A percentile compares a stretch with the other conserved stretches of the same genome.
Conservation (phyloP, 176 grass and related monocot species). For the Bromus sterilis region DNA sequence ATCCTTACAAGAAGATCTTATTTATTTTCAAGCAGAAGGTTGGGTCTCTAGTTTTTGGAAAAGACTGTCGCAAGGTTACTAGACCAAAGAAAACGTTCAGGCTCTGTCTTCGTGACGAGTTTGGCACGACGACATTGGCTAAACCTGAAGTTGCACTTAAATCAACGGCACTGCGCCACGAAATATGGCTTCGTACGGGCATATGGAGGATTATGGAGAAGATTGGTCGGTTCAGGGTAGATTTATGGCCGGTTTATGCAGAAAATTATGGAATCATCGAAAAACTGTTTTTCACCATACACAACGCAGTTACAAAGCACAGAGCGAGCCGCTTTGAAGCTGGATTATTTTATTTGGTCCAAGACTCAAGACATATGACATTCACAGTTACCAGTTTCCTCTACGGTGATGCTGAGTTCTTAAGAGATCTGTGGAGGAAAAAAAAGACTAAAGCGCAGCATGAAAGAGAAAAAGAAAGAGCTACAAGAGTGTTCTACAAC, state of each 20-base stretch:
- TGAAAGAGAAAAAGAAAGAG: background rate
- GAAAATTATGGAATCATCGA: background rate
- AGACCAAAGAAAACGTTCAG: background rate
- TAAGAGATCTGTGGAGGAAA: background rate
- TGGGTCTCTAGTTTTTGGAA: no score
- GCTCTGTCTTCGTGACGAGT: background rate
- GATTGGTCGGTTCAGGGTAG: background rate
- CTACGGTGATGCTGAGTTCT: background rate
- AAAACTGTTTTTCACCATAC: background rate
- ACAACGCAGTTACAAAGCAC: background rate
- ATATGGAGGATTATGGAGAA: background rate
- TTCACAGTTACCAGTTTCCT: background rate
- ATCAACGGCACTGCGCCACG: background rate
- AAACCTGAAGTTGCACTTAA: background rate
- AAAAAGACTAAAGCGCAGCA: background rate
- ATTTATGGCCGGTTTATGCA: background rate
- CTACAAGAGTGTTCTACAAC: background rate
- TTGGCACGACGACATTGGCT: background rate
- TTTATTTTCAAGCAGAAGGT: background rate
- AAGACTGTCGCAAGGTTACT: no score
- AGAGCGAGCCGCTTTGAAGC: background rate
- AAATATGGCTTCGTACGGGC: background rate
- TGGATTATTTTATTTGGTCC: background rate
- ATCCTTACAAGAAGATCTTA: background rate
- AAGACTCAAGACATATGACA: background rate